Conservation (phyloP, 805 yeast genomes). For the Pichia sporocuriosa region DNA sequence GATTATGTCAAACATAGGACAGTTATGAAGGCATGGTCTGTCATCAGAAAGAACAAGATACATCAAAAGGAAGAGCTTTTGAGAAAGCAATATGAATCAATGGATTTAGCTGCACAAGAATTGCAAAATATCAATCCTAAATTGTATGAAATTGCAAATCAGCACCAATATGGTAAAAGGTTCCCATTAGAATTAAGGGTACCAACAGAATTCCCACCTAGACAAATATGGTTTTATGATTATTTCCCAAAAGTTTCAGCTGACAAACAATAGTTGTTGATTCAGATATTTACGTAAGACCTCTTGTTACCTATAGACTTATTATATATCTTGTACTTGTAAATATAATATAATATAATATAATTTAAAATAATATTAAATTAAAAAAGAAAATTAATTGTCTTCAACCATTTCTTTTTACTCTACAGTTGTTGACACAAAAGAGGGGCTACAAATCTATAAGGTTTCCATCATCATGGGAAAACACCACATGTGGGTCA, state of each 20-base stretch:
- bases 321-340: too few species aligned
- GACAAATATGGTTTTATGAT: constrained; percentile 70
- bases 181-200: constrained; percentile 81
- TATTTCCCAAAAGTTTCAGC: constrained; percentile 24
- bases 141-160: constrained; percentile 58
- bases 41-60: constrained; percentile 48
- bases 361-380: too few species aligned
- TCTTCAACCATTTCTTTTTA: too few species aligned
- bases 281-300: background rate
- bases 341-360: too few species aligned
- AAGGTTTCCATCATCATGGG: background rate
- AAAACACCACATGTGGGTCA: too few species aligned
- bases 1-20: constrained; percentile 81
- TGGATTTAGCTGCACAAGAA: constrained; percentile 66
- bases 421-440: too few species aligned
- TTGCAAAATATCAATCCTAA: constrained; percentile 45
- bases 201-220: constrained; percentile 88
- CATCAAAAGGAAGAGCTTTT: constrained; percentile 37
- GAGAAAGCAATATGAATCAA: constrained; percentile 55
- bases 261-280: constrained; percentile 7
- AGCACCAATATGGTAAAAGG: constrained; percentile 46
- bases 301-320: too few species aligned
- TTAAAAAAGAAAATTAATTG: too few species aligned
- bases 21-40: constrained; percentile 76
- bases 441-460: constrained; percentile 6